Conservation (phyloP, 768 basidiomycete species). For the Suillus alpinus region DNA sequence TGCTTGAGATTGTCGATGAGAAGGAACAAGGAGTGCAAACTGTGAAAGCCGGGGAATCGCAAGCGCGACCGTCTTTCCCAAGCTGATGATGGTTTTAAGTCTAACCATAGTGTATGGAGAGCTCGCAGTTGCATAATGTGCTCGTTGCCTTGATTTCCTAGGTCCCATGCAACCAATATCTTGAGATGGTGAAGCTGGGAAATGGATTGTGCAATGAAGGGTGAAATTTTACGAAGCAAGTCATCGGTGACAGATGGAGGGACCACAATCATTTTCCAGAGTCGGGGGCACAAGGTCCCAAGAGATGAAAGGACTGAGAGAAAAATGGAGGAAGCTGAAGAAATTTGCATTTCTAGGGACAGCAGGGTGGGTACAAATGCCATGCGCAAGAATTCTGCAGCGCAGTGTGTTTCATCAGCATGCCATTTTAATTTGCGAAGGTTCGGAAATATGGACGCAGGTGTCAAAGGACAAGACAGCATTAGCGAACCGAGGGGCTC, state of each 20-base stretch:
- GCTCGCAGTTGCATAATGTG: background rate
- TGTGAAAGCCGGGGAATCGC: background rate
- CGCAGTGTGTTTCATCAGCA: slow-evolving; percentile 16
- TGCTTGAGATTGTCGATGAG: background rate
- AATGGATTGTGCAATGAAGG: background rate
- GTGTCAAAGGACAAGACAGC: slow-evolving; percentile 14
- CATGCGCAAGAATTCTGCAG: slow-evolving; percentile 22
- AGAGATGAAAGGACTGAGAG: background rate
- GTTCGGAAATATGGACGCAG: slow-evolving; percentile 20
- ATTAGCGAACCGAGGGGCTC: slow-evolving; percentile 6
- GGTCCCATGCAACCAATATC: background rate
- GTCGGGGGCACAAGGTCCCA: background rate
- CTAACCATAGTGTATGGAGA: background rate
- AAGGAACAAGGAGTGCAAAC: background rate
- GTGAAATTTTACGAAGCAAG: background rate
- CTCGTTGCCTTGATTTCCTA: background rate
- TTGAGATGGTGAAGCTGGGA: background rate
- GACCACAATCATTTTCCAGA: no score
- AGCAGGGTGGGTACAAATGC: slow-evolving; percentile 22
- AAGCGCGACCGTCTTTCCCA: background rate
- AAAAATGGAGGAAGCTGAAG: background rate
- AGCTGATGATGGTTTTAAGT: background rate
- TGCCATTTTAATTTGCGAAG: slow-evolving; percentile 20
- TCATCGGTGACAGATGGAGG: background rate
- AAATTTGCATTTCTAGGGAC: background rate